Evolutionary conservation across 225 moss, liverwort and hornwort species (phyloP).

Genomic region (Anthoceros angustus): DNA sequence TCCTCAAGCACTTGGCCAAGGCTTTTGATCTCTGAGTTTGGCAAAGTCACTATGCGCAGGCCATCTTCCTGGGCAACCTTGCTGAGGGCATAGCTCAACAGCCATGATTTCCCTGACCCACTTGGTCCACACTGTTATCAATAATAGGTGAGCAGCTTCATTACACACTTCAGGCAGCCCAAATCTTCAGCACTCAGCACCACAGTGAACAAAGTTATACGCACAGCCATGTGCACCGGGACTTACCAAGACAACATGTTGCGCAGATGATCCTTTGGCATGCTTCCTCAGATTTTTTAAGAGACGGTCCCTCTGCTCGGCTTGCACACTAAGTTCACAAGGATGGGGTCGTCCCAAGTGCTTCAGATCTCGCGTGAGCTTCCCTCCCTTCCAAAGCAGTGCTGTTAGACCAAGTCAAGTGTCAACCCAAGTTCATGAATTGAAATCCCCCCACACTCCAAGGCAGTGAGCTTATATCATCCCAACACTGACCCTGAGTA

Average conservation of each 20-base stretch:
- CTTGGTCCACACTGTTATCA: slow-evolving; percentile 21
- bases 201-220: not conserved
- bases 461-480: not conserved
- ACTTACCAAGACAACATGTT: slow-evolving; percentile 25
- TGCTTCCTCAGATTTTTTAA: slow-evolving; percentile 22
- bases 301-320: slow-evolving; percentile 16
- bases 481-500: slow-evolving; percentile 16
- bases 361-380: slow-evolving; percentile 22
- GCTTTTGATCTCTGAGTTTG: slow-evolving; percentile 22
- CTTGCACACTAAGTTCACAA: slow-evolving; percentile 22
- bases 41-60: slow-evolving; percentile 21
- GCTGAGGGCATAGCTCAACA: slow-evolving; percentile 20
- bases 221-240: not conserved
- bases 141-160: not conserved
- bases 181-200: not conserved
- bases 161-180: not conserved
- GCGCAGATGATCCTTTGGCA: slow-evolving; percentile 21
- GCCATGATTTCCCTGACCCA: slow-evolving; percentile 27
- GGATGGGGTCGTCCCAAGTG: slow-evolving; percentile 12
- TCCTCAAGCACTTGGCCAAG: slow-evolving; percentile 25
- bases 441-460: not conserved
- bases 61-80: slow-evolving; percentile 17
- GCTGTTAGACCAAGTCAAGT: slow-evolving; percentile 9
- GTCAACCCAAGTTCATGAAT: not conserved
- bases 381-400: slow-evolving; percentile 35